Percentiles rank a stretch among this genome's conserved stretches.
These are phyloP conservation scores for Fusarium anthophilum DNA, from an alignment of 2,329 filamentous ascomycete species.

Conservation along the genomic window DNA sequence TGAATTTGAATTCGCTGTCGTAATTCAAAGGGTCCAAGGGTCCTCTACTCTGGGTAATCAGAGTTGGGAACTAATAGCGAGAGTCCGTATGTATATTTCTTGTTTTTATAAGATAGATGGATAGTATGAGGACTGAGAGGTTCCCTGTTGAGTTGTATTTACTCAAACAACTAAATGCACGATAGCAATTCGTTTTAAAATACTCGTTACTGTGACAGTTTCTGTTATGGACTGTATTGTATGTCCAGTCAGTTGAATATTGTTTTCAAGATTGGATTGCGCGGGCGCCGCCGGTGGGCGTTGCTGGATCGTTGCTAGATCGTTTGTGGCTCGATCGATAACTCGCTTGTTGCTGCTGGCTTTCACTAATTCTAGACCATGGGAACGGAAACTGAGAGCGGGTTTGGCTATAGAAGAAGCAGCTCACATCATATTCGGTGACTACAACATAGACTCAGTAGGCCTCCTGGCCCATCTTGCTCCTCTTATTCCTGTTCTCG, in stretches of 20 bases:
- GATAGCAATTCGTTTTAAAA: neutral
- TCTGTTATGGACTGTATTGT: neutral
- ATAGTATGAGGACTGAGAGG: neutral
- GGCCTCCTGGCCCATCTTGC: constrained; percentile 17
- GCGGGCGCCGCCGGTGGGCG: constrained; percentile 25
- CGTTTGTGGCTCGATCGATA: constrained; percentile 34
- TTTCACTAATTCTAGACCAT: constrained; percentile 10
- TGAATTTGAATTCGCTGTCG: constrained; percentile 3
- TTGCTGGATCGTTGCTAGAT: constrained; percentile 39
- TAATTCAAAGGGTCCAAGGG: constrained; percentile 35
- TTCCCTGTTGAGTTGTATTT: constrained; percentile 2
- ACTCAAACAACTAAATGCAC: neutral
- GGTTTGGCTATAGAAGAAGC: neutral
- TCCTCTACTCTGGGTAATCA: constrained; percentile 7
- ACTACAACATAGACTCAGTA: constrained; percentile 1
- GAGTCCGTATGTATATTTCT: constrained; percentile 10
- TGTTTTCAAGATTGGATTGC: constrained; percentile 31
- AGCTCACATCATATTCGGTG: constrained; percentile 6
- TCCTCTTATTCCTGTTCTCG: constrained; percentile 10
- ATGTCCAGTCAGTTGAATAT: neutral
- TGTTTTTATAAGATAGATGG: neutral
- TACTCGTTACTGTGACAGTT: neutral
- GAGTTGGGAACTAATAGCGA: constrained; percentile 23
- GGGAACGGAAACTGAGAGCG: constrained; percentile 2
- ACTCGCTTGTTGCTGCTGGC: constrained; percentile 24